A percentile compares a stretch with the other conserved stretches of the same genome.
Conservation (phyloP, 306 rosid genomes). For the Cucurbita pepo region DNA sequence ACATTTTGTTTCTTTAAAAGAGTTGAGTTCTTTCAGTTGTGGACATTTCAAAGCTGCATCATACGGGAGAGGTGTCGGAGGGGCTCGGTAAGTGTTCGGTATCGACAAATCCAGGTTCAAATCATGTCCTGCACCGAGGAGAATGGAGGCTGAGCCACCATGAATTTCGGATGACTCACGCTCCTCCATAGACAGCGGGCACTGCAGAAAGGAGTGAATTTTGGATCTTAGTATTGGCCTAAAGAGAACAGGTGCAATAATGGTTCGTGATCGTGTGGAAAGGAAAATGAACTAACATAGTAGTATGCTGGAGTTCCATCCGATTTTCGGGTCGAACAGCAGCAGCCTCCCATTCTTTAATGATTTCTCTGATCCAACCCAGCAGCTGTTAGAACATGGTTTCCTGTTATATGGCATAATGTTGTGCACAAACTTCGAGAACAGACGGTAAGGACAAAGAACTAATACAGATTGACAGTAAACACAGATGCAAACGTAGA, state of each 20-base stretch:
- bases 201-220: slow-evolving; percentile 29
- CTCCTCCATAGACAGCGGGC: slow-evolving; percentile 47
- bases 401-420: neutral
- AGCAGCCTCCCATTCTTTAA: slow-evolving; percentile 69
- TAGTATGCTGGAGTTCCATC: slow-evolving; percentile 61
- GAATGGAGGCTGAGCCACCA: slow-evolving; percentile 21
- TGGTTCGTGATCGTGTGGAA: neutral
- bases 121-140: slow-evolving; percentile 34
- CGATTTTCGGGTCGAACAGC: slow-evolving; percentile 70
- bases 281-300: slow-evolving; percentile 42
- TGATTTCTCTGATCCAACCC: slow-evolving; percentile 16
- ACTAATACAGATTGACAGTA: neutral
- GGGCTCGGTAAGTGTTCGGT: slow-evolving; percentile 64
- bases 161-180: slow-evolving; percentile 27
- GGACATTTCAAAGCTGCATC: slow-evolving; percentile 45
- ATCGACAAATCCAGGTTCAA: slow-evolving; percentile 37
- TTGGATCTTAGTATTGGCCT: neutral
- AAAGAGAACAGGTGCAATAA: neutral
- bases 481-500: neutral
- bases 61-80: slow-evolving; percentile 72
- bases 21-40: slow-evolving; percentile 33
- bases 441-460: neutral
- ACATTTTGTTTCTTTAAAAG: slow-evolving; percentile 32
- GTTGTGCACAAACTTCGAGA: neutral
- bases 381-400: neutral